Evolutionary conservation across 441 rosid species (phyloP).

Genomic region (Eutrema salsugineum): DNA sequence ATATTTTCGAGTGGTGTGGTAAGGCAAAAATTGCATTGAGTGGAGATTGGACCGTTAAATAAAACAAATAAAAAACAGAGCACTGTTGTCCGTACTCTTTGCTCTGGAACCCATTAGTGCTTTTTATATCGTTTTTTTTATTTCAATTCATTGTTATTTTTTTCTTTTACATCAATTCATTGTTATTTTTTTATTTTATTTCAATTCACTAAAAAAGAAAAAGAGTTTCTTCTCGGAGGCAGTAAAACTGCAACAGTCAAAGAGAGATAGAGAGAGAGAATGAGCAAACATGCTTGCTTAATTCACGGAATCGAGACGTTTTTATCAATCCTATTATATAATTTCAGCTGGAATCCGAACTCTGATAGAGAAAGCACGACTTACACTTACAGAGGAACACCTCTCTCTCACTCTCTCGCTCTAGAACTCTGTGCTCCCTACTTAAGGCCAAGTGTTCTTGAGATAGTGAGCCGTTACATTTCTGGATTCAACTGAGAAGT

Average conservation of each 20-base stretch:
- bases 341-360: conserved; percentile 28
- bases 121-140: neutral
- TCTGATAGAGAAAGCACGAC: conserved; percentile 18
- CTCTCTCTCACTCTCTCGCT: neutral
- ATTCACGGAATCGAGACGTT: conserved; percentile 35
- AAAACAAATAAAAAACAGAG: conserved; percentile 14
- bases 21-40: conserved; percentile 9
- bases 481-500: conserved; percentile 8
- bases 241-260: conserved; percentile 27
- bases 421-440: neutral
- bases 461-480: conserved; percentile 10
- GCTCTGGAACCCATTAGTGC: conserved; percentile 18
- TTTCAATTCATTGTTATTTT: neutral
- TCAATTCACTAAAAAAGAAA: neutral
- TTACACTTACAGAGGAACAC: neutral
- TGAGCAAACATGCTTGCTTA: conserved; percentile 23
- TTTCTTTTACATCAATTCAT: too few species aligned
- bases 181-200: neutral
- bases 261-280: neutral
- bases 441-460: neutral
- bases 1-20: neutral
- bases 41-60: conserved; percentile 31
- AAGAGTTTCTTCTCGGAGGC: conserved; percentile 17
- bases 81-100: conserved; percentile 16
- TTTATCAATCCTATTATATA: conserved; percentile 19